Evolutionary conservation across 306 rosid genomes (phyloP), one percentile per base, ranked within the genome.

Genomic region (Castanopsis chinensis): DNA sequence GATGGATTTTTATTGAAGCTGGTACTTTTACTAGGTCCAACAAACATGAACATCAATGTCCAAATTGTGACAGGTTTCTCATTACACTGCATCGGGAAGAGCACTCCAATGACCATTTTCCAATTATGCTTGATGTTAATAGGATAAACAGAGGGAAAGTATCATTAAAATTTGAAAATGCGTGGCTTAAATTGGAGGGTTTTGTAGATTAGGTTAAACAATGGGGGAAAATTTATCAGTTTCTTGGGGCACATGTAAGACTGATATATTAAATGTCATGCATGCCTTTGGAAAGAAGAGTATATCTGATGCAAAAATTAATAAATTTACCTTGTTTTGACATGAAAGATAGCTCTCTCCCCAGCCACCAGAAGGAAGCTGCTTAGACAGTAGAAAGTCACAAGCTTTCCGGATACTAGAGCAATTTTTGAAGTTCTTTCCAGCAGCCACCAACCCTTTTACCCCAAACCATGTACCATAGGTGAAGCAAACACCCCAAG

Each of bases 401-500:
- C 98, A 93, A 77, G 92, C 98, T 82, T 86, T 89, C 11, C 82
- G 86, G 51, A 93, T 61, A 84, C 91, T 80, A 27, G 88, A 73
- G 83, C 91, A 85, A 82, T 86, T 84, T 19, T 63, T 53, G 82
- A 78, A 93, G 86, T 61, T 88, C 86, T 67, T 93, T 79, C 97
- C 97, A 69, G 97, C 92, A 78, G 93, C 94, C 20, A 87, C 81
- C 90, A 93, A 72, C 61, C 93, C 98, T 75, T 80, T 90, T 14
- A 91, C 74, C 70, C 98, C 97, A 87, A 93, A 93, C 98, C 98
- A 93, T 52, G 84, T 78, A 53, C 88, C 98, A 64, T 93, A 91
- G 75, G 97, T 91, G 89, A 84, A 93, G 90, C 98, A 93, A 86
- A 93, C 88, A 28, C 86, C 98, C 98, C 98, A 93, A 19, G 94